Evolutionary conservation across 371 early-diverging fungal species (phyloP), one percentile per base, ranked within the genome.

Genomic region (Coemansia sp.): DNA sequence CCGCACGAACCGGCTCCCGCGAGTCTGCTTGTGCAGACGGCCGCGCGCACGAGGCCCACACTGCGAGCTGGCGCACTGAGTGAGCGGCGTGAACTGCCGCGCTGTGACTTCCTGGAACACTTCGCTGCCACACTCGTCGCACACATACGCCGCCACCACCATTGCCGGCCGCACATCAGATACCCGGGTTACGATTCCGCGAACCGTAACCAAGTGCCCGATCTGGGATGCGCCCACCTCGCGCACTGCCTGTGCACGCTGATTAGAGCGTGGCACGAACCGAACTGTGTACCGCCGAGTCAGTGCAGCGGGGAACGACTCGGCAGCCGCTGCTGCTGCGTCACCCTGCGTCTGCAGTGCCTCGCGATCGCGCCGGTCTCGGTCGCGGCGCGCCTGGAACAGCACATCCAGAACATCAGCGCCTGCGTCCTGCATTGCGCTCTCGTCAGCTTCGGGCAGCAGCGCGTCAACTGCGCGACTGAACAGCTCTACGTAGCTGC

Each of bases 151-250:
- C 23, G 96, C 99, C 68, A 83, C 87, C 21, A 94, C 62, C 20
- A 99, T 87, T 84, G 99, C 99, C 20, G 99, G 99, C 23, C 98
- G 86, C 9, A 99, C 98, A 80, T 99, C 98, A 28, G 96, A 93
- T 1, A 99, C 98, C 26, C 99, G 86, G 7, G 99, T 99, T 4
- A 99, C 98, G 3, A 99, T 99, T 40, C 99, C 99, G 55, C 89
- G 88, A 59, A 99, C 88, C 44, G 91, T 86, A 50, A 93, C 83
- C 56, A 99, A 86, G 54, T 91, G 84, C n/a, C 97, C 98, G 62
- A 99, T 87, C 56, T 87, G 83, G 26, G 90, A 87, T 62, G 94
- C 93, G 50, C 89, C 89, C 55, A 99, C 79, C 68, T 97, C 94
- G 59, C 99, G 90, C 26, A 98, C 84, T 44, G 90, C 83, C 23